phyloP scores from a whole-genome alignment of 225 moss, liverwort and hornwort genomes.

The Pseudoscleropodium purum region DNA sequence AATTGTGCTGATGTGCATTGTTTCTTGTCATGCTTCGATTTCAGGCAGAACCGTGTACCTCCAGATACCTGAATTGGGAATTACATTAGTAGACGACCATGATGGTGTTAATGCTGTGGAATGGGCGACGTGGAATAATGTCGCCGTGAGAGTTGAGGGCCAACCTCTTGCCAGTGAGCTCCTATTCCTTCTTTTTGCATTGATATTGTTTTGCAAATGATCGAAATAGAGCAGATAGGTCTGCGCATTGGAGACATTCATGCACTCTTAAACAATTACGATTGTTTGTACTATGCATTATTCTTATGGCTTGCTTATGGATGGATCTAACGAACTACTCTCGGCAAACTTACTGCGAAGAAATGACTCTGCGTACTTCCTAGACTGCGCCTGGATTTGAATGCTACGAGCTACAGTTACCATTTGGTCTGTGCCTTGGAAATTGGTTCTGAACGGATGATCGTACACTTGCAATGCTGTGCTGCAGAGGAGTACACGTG shows the following conservation, averaged over 20 bases:
- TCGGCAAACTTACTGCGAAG: not conserved
- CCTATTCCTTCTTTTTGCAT: not conserved
- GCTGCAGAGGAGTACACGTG: not conserved
- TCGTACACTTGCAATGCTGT: not conserved
- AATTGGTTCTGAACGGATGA: not conserved
- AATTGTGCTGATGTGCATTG: not conserved
- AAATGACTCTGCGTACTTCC: not conserved
- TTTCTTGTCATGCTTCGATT: not conserved
- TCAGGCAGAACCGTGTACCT: conserved; percentile 15
- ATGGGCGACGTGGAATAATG: conserved; percentile 9
- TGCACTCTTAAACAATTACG: not conserved
- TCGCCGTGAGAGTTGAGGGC: conserved; percentile 1
- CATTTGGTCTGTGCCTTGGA: not conserved
- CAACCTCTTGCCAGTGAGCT: conserved; percentile 5
- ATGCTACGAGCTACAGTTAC: not conserved
- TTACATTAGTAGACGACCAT: conserved; percentile 12
- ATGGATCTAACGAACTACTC: not conserved
- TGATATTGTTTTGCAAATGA: not conserved
- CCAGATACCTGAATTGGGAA: not conserved
- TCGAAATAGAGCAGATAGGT: not conserved
- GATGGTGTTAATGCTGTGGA: conserved; percentile 2
- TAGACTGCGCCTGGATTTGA: not conserved
- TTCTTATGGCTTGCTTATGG: not conserved
- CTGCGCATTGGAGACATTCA: not conserved
- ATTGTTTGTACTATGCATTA: not conserved